Evolutionary conservation across 2,329 filamentous ascomycete genomes (phyloP), one percentile per base, ranked within the genome.

Genomic region (Coniochaeta sp.): DNA sequence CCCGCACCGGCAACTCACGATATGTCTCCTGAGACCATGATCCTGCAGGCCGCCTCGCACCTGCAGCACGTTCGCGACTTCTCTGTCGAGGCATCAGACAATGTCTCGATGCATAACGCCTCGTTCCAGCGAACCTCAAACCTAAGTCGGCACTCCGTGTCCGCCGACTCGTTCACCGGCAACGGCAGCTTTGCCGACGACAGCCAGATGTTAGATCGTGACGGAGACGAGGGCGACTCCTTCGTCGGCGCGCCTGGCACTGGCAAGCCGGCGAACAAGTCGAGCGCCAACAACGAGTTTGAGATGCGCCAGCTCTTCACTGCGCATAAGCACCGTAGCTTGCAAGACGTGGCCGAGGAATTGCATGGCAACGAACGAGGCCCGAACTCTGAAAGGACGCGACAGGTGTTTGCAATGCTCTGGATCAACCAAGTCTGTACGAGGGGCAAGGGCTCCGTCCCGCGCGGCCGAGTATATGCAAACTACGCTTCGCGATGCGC

Each of bases 401-500:
- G 91, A 63, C 91, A 95, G 71, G 84, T 95, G 9, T 95, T 95
- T 75, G 90, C 90, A 24, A 93, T 96, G 89, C 80, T 93, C 57
- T 96, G 90, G 90, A 85, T 93, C 66, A 87, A 87, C 68, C 81
- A 83, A 58, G 86, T 89, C 1, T 93, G 90, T 73, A 80, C 83
- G 54, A 85, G 85, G 63, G 89, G 89, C 50, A 91, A 90, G 71
- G 89, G 88, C 1, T 97, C 95, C 6, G 93, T 98, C 0, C 92
- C 95, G 7, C 84, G 95, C 67, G 95, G 95, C 65, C 84, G 93
- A 62, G 95, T 99, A 1, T 99, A 98, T 73, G 91, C 93, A 62
- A 93, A 93, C 72, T 99, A 99, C 73, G 95, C 93, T 56, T 92
- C 90, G 28, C 87, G 91, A 64, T 99, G 95, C 74, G 93, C 91